Conservation (phyloP, 108 stramenopile genomes). For the Craspedostauros australis region DNA sequence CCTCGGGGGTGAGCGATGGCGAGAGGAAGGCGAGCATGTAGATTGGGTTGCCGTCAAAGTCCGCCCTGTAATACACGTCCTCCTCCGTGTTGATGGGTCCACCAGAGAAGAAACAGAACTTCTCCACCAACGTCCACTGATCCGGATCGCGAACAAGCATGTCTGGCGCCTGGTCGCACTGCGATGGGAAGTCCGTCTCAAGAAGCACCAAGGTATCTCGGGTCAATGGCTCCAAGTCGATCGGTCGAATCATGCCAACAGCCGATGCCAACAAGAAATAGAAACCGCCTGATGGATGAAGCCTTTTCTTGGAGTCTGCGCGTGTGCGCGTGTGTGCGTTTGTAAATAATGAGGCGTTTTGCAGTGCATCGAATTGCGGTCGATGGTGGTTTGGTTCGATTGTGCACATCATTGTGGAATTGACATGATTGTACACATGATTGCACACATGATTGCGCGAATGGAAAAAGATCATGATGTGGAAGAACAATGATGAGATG, state of each 20-base stretch:
- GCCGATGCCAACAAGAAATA: constrained; percentile 72
- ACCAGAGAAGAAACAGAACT: constrained; percentile 88
- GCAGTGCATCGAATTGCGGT: no score
- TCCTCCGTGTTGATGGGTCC: constrained; percentile 86
- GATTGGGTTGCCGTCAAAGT: constrained; percentile 81
- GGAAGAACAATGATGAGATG: no score
- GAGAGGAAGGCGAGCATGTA: constrained; percentile 83
- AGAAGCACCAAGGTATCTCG: constrained; percentile 70
- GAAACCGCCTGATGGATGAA: constrained; percentile 79
- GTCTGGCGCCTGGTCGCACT: constrained; percentile 71
- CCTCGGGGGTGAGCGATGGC: constrained; percentile 69
- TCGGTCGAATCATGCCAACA: constrained; percentile 75
- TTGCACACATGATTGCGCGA: no score
- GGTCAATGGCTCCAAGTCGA: constrained; percentile 83
- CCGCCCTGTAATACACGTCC: constrained; percentile 81
- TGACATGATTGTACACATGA: no score
- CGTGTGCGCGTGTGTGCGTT: background rate
- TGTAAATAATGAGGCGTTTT: background rate
- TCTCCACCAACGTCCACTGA: constrained; percentile 80
- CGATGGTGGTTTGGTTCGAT: no score
- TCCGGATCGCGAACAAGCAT: constrained; percentile 56
- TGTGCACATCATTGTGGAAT: no score
- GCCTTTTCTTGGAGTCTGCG: constrained; percentile 63
- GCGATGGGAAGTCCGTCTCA: constrained; percentile 76
- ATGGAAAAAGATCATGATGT: no score